Evolutionary conservation across 2,329 filamentous ascomycete species (phyloP).

Genomic region (Fusarium verrucosum): DNA sequence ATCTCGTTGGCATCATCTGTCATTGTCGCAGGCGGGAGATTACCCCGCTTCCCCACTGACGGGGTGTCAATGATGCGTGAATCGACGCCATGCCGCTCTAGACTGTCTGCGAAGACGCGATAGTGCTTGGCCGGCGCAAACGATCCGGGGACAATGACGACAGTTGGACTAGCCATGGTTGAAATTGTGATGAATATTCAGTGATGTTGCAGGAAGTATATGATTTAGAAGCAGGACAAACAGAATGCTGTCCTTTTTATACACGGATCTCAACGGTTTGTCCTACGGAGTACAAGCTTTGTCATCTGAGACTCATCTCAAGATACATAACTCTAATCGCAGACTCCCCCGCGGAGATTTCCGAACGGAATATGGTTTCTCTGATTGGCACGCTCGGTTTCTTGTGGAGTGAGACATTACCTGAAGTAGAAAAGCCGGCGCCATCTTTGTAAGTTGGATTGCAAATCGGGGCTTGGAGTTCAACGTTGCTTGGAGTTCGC

Average conservation of each 20-base stretch:
- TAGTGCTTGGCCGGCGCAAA: conserved; percentile 15
- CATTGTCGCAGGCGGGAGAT: conserved; percentile 10
- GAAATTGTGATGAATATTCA: accelerated
- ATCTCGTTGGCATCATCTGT: conserved; percentile 19
- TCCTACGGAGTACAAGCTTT: not conserved
- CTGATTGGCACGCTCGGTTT: not conserved
- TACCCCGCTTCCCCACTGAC: conserved; percentile 10
- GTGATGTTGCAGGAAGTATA: not conserved
- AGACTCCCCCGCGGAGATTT: not conserved
- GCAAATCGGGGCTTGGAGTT: too few species aligned
- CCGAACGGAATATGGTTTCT: not conserved
- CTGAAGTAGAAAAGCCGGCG: not conserved
- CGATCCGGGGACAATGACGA: conserved; percentile 19
- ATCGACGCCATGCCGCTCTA: not conserved
- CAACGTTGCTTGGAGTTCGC: not conserved
- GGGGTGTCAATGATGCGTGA: conserved; percentile 2
- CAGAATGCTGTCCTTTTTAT: not conserved
- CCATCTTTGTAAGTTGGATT: not conserved
- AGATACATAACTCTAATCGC: not conserved
- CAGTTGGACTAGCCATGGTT: not conserved
- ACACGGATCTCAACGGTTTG: too few species aligned
- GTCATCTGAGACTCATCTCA: too few species aligned
- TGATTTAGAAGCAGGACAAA: accelerated
- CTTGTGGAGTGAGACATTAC: not conserved
- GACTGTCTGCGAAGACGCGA: conserved; percentile 1